A percentile compares a stretch with the other conserved stretches of the same genome.
phyloP scores from a whole-genome alignment of 352 stramenopile genomes.

The Blastocystis sp. region DNA sequence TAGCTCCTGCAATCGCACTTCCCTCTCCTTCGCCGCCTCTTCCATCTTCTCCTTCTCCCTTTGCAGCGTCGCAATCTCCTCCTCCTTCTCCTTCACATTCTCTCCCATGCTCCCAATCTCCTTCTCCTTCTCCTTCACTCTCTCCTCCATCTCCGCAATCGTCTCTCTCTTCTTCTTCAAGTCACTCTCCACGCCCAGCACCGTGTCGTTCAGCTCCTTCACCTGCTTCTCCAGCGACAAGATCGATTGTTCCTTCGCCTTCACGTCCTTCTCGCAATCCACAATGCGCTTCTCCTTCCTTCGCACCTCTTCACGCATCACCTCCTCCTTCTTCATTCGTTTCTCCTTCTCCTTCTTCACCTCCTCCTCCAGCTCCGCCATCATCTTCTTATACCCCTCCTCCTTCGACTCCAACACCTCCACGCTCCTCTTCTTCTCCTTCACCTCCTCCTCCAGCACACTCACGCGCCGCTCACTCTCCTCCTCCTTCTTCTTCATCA shows the following conservation, averaged over 20 bases:
- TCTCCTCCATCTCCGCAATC: neutral
- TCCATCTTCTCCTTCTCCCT: neutral
- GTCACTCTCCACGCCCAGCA: neutral
- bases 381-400: neutral
- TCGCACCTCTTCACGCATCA: neutral
- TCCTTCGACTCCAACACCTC: neutral
- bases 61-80: neutral
- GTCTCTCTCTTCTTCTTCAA: neutral
- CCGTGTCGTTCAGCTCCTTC: neutral
- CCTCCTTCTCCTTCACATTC: neutral
- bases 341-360: neutral
- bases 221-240: neutral
- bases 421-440: neutral
- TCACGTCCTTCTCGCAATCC: neutral
- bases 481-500: neutral
- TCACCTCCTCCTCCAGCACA: conserved; percentile 3
- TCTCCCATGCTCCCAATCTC: neutral
- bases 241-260: neutral
- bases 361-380: neutral
- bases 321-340: neutral
- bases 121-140: neutral
- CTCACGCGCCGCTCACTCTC: conserved; percentile 12
- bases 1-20: neutral
- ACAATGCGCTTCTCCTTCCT: neutral
- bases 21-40: neutral